Base-by-base conservation (phyloP, 2,329 filamentous ascomycete species). In the Dactylellina drechsleri region DNA sequence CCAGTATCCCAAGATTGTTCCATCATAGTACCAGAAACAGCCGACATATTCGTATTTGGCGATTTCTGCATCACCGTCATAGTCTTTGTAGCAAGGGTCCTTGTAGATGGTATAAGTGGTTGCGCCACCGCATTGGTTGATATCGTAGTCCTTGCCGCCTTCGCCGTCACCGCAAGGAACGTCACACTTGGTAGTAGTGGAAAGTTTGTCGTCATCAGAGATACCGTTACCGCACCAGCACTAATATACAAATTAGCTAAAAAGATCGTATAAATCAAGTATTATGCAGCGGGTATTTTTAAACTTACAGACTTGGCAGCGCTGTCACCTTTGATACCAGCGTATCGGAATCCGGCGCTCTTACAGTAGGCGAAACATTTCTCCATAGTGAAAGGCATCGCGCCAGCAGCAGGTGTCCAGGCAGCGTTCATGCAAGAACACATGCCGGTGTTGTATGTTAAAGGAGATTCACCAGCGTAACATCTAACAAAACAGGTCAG, bases 161-260 rank as follows among this genome's bases (percentile, higher is more conserved):
- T 60, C 41, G 12, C 13, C 36, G 5, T 31, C 20, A n/a, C 10
- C 57, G 41, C 57, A 60, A 12, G 57, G 41, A n/a, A 49, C 57
- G 12, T 60, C 20, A 13, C 57, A 60, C 20, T 60, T 60, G 10
- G 26, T 8, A 5, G 18, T 43, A 18, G n/a, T 52, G 10, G n/a
- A 18, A 20, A 66, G 54, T n/a, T 64, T 64, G 15, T 41, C 7
- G 13, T 61, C 41, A 18, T 43, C 15, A 13, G 43, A 16, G 16
- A 61, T 28, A 8, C 23, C 66, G 26, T 23, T 41, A 45, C 50
- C 50, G n/a, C 66, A 71, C 52, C 52, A 50, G 45, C 66, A 71
- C 52, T 58, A 15, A 57, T 16, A 57, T 7, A 23, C 5, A 23
- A n/a, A n/a, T 59, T 28, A 36, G 56, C 26, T 28, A 23, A 40